phyloP scores from a whole-genome alignment of 192 early-diverging fungal species.

The Coemansia sp. region DNA sequence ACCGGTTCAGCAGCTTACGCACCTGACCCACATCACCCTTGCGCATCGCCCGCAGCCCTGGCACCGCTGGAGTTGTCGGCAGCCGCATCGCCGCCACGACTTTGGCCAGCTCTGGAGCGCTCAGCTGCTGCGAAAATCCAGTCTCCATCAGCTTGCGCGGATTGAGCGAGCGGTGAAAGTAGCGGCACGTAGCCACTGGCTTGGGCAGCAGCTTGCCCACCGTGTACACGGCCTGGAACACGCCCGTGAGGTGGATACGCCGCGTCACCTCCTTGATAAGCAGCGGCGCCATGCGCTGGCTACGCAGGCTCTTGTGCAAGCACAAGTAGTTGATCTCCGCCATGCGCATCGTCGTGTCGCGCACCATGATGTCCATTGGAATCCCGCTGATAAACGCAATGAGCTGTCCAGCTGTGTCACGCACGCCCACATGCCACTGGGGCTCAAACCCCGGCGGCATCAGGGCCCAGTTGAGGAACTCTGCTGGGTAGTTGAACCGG shows the following conservation, averaged over 20 bases:
- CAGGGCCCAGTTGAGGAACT: slow-evolving; percentile 94
- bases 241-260: slow-evolving; percentile 83
- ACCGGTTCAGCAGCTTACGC: slow-evolving; percentile 71
- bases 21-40: slow-evolving; percentile 75
- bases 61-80: slow-evolving; percentile 47
- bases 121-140: slow-evolving; percentile 82
- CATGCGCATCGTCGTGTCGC: slow-evolving; percentile 64
- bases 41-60: slow-evolving; percentile 80
- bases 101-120: slow-evolving; percentile 29
- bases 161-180: slow-evolving; percentile 93
- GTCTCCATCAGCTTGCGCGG: slow-evolving; percentile 93
- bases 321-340: slow-evolving; percentile 99
- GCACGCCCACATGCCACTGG: slow-evolving; percentile 91
- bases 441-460: slow-evolving; percentile 89
- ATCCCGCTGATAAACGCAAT: slow-evolving; percentile 97
- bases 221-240: slow-evolving; percentile 98
- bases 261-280: slow-evolving; percentile 98
- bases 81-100: slow-evolving; percentile 19
- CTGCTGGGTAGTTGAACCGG: slow-evolving; percentile 92
- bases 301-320: slow-evolving; percentile 92
- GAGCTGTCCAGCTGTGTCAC: slow-evolving; percentile 70
- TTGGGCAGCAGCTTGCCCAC: slow-evolving; percentile 89
- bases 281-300: slow-evolving; percentile 92
- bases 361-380: slow-evolving; percentile 77
- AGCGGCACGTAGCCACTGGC: slow-evolving; percentile 78